phyloP scores from a whole-genome alignment of 2,329 filamentous ascomycete species.

The Fusarium sp. region DNA sequence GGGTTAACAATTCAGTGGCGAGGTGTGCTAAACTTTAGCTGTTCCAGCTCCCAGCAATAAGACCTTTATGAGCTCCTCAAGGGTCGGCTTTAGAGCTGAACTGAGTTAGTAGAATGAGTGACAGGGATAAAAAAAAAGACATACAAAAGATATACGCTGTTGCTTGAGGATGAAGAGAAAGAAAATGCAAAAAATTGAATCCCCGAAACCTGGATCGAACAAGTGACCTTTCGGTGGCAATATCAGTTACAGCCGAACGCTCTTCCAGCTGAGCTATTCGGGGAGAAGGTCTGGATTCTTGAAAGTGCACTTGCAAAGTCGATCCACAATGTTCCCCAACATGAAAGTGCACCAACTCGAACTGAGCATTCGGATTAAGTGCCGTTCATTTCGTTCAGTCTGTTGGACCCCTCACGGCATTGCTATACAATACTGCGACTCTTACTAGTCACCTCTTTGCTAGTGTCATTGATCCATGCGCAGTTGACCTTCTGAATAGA shows the following conservation, averaged over 20 bases:
- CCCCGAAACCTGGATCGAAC: conserved; percentile 40
- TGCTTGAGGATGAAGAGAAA: fast-evolving
- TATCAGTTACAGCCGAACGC: conserved; percentile 35
- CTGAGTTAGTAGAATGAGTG: fast-evolving
- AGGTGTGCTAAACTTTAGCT: not conserved
- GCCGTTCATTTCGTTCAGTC: not conserved
- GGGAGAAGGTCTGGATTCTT: conserved; percentile 18
- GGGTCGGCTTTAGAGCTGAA: fast-evolving
- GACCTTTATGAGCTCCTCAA: fast-evolving
- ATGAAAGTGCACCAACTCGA: not conserved
- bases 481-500: not conserved
- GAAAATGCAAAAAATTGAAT: not conserved
- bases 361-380: not conserved
- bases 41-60: no score
- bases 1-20: not conserved
- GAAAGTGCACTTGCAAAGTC: not conserved
- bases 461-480: not conserved
- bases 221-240: conserved; percentile 38
- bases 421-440: not conserved
- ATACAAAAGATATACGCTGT: no score
- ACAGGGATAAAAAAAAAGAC: not conserved
- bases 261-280: conserved; percentile 40
- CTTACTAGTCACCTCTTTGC: not conserved
- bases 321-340: fast-evolving
- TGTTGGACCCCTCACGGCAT: not conserved